Evolutionary conservation across 1,139 yeast species (phyloP), one percentile per base, ranked within the genome.

Genomic region (Pichia sp.): DNA sequence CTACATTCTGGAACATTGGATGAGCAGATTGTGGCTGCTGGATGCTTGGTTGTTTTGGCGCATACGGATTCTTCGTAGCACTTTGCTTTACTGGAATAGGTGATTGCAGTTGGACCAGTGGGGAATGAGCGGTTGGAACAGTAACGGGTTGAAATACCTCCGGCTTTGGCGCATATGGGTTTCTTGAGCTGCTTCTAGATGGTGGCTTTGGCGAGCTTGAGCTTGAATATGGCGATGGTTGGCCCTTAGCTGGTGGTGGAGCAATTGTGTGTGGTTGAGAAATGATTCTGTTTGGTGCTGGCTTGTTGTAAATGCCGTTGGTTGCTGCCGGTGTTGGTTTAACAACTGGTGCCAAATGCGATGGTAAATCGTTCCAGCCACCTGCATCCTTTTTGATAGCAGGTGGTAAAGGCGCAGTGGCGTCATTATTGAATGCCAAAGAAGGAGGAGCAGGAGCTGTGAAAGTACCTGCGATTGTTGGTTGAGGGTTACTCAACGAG

Each of bases 331-430:
- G 50, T n/a, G 57, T 46, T 23, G 58, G 52, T 29, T 49, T 48
- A 6, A 47, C 53, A 36, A 52, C 43, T 7, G 54, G 44, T 10
- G 69, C 78, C 62, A 82, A 73, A 29, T 77, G 71, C n/a, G 81
- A 73, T 42, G 97, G 96, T 53, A 90, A 70, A 63, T 90, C 97
- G 59, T 90, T 90, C 97, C 97, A 90, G 3, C 97, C 97, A 42
- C 85, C 92, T 40, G 81, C 81, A 40, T 83, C 83, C 57, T 73
- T 76, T 55, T 71, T 75, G 9, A 68, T 57, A 44, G 61, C 63
- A 35, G 73, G 61, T 36, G 75, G 72, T 23, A 7, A 7, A n/a
- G 38, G 40, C 33, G 38, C 40, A 16, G 42, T 16, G 23, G 23
- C 40, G 27, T 46, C 37, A 37, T 52, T 54, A 6, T 39, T 39